Conservation (phyloP, 345 rosid species). For the Eucalyptus regnans region DNA sequence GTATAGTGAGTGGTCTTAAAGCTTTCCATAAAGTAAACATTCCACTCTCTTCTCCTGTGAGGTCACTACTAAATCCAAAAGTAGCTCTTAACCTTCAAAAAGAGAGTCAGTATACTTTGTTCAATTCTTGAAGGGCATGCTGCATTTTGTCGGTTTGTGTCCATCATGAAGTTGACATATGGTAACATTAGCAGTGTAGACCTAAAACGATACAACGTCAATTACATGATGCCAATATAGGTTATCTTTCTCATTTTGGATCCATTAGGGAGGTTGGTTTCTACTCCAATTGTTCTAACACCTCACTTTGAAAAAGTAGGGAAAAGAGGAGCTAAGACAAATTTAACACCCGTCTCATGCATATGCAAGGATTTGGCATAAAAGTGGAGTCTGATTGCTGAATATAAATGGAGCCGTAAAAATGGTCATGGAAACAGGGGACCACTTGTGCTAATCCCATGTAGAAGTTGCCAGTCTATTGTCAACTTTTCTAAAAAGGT, state of each 20-base stretch:
- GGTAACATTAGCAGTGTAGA: background rate
- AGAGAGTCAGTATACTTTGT: background rate
- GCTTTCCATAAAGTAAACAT: background rate
- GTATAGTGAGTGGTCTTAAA: background rate
- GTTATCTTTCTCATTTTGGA: background rate
- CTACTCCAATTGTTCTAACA: background rate
- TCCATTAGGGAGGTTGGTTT: background rate
- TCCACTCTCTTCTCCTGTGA: background rate
- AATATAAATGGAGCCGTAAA: background rate
- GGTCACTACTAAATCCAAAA: background rate
- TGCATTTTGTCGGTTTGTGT: background rate
- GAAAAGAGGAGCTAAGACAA: background rate
- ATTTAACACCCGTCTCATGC: background rate
- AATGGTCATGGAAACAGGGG: background rate
- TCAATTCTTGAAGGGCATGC: background rate
- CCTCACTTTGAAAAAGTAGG: background rate
- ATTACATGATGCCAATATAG: background rate
- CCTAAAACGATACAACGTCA: background rate
- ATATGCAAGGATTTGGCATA: background rate
- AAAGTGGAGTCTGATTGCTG: background rate
- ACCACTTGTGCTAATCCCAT: background rate
- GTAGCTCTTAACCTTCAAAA: background rate
- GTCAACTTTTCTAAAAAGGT: background rate
- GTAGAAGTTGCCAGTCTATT: background rate
- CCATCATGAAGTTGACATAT: background rate